These are phyloP conservation scores for Calonectria naviculata DNA, from an alignment of 2,329 filamentous ascomycete genomes.

Conservation along the genomic window DNA sequence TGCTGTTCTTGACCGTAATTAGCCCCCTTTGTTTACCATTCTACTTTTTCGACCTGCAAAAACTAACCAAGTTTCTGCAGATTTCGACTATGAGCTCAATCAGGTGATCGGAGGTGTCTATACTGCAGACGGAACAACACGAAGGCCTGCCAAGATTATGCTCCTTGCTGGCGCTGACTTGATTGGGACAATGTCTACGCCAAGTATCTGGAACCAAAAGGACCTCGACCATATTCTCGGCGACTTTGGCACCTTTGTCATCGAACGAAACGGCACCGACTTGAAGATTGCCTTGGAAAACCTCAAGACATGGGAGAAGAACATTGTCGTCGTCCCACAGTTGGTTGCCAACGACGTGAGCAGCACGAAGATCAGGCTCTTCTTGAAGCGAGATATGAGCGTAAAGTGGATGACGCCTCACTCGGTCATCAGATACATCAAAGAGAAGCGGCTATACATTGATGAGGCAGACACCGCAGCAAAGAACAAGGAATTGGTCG, in stretches of 20 bases:
- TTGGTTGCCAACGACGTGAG: constrained; percentile 85
- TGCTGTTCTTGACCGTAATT: not conserved
- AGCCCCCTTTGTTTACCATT: not conserved
- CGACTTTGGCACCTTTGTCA: constrained; percentile 83
- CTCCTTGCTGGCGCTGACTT: constrained; percentile 84
- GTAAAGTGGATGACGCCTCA: constrained; percentile 2
- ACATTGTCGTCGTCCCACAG: constrained; percentile 84
- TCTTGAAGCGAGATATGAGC: constrained; percentile 83
- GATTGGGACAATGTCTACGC: constrained; percentile 77
- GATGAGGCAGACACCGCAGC: not conserved
- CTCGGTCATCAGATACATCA: not conserved
- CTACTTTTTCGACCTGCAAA: not conserved
- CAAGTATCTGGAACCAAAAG: constrained; percentile 82
- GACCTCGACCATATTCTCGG: constrained; percentile 91
- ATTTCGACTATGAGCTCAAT: not conserved
- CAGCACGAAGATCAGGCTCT: constrained; percentile 83
- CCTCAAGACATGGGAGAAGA: constrained; percentile 83
- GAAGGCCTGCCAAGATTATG: constrained; percentile 77
- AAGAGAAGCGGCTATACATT: not conserved
- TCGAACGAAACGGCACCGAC: constrained; percentile 90
- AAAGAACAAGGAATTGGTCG: not conserved
- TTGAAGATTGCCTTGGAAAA: constrained; percentile 86
- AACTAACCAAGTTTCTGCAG: not conserved
- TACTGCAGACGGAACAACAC: constrained; percentile 45
- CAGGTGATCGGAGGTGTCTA: not conserved